phyloP scores from a whole-genome alignment of 2,329 filamentous ascomycete species.

The Aspergillus brunneoviolaceus region DNA sequence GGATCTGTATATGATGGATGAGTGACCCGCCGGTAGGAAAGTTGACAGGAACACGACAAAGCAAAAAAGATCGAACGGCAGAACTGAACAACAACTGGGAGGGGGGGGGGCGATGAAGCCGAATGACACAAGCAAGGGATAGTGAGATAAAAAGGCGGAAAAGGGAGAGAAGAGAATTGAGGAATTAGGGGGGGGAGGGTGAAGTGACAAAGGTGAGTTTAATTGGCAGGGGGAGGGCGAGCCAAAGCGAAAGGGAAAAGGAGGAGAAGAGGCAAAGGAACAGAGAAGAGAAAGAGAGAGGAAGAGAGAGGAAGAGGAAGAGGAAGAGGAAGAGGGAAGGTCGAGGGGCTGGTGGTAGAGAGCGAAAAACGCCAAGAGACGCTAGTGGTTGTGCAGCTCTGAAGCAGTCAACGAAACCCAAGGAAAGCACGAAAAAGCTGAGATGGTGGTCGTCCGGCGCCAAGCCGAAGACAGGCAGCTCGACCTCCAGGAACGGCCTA shows the following conservation, averaged over 20 bases:
- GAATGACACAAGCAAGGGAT: conserved; percentile 14
- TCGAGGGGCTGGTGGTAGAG: conserved; percentile 35
- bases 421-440: conserved; percentile 25
- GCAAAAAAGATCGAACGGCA: conserved; percentile 13
- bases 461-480: conserved; percentile 26
- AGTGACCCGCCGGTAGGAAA: conserved; percentile 3
- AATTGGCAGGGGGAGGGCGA: conserved; percentile 1
- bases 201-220: conserved; percentile 5
- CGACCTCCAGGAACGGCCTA: conserved; percentile 29
- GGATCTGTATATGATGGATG: conserved; percentile 3
- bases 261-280: conserved; percentile 14
- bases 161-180: conserved; percentile 10
- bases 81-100: background rate
- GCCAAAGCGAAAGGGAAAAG: conserved; percentile 13
- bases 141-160: conserved; percentile 11
- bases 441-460: conserved; percentile 28
- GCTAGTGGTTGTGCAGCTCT: conserved; percentile 39
- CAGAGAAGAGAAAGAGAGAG: conserved; percentile 12
- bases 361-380: conserved; percentile 33
- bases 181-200: background rate
- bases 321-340: conserved; percentile 20
- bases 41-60: conserved; percentile 11
- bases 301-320: conserved; percentile 16
- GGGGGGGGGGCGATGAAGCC: background rate
- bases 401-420: conserved; percentile 26